Percentiles rank a stretch among this genome's conserved stretches.
These are phyloP conservation scores for Bertia moriformis DNA, from an alignment of 2,329 filamentous ascomycete genomes.

Conservation along the genomic window DNA sequence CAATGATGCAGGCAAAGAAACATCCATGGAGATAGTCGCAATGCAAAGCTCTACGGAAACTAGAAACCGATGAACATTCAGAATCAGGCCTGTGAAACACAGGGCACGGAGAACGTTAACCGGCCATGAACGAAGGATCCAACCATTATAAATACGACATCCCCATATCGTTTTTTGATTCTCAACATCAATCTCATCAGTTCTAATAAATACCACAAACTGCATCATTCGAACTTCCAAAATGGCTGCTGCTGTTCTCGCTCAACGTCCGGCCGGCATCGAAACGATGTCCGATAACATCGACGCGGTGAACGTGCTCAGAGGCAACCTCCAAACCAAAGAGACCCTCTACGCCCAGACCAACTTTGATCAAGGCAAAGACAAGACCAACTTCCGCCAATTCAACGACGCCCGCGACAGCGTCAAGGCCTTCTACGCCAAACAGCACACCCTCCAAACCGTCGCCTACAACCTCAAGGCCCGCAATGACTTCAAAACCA, in stretches of 20 bases:
- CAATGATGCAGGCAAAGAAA: too few species aligned
- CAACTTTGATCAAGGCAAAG: background rate
- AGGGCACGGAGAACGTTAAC: too few species aligned
- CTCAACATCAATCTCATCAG: too few species aligned
- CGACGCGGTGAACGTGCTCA: constrained; percentile 1
- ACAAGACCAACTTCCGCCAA: background rate
- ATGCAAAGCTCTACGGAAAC: too few species aligned
- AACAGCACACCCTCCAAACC: constrained; percentile 58
- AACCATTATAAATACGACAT: too few species aligned
- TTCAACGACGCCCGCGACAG: background rate
- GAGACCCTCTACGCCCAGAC: background rate
- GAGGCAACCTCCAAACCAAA: background rate
- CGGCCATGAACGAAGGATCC: too few species aligned
- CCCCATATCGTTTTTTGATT: too few species aligned
- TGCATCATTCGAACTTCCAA: too few species aligned
- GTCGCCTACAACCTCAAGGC: constrained; percentile 74
- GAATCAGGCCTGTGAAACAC: too few species aligned
- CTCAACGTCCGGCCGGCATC: background rate
- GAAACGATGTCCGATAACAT: background rate
- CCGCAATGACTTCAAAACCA: constrained; percentile 55
- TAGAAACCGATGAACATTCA: too few species aligned
- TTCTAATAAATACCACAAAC: too few species aligned
- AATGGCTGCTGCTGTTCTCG: background rate
- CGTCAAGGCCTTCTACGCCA: constrained; percentile 65
- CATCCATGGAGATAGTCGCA: too few species aligned